Percentiles rank a stretch among this genome's conserved stretches.
phyloP scores from a whole-genome alignment of 176 grass and related monocot genomes.

The Oryza australiensis region DNA sequence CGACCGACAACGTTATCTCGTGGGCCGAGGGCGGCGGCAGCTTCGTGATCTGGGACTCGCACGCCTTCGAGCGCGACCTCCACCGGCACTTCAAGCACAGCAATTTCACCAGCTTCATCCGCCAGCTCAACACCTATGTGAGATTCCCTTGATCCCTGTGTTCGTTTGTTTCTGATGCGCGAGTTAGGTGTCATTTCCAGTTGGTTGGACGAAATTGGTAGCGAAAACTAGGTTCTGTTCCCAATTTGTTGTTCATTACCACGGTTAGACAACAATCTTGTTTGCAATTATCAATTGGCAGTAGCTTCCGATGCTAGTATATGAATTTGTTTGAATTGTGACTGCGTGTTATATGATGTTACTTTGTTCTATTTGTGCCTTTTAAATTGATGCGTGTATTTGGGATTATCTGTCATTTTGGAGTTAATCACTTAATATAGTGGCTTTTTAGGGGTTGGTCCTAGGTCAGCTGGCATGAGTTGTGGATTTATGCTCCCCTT shows the following conservation, averaged over 20 bases:
- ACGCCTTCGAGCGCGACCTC: conserved; percentile 72
- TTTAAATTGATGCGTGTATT: background rate
- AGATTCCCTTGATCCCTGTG: conserved; percentile 3
- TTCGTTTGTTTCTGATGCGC: background rate
- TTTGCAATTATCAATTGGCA: background rate
- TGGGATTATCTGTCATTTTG: background rate
- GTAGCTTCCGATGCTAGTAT: background rate
- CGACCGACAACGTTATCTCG: conserved; percentile 60
- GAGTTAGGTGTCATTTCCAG: conserved; percentile 4
- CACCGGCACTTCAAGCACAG: conserved; percentile 78
- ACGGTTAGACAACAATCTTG: background rate
- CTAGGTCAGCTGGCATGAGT: background rate
- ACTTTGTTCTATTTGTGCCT: background rate
- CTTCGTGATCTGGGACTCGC: conserved; percentile 73
- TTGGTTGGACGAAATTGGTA: conserved; percentile 16
- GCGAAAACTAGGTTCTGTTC: background rate
- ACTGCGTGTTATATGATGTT: background rate
- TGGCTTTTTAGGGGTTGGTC: background rate
- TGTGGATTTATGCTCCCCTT: background rate
- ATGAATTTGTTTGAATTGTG: background rate
- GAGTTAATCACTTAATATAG: background rate
- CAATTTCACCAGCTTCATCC: conserved; percentile 88
- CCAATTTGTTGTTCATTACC: background rate
- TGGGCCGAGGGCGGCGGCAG: conserved; percentile 58
- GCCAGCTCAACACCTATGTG: conserved; percentile 95